These are phyloP conservation scores for Wickerhamiella sorbophila DNA, from an alignment of 805 yeast genomes.

Conservation along the genomic window DNA sequence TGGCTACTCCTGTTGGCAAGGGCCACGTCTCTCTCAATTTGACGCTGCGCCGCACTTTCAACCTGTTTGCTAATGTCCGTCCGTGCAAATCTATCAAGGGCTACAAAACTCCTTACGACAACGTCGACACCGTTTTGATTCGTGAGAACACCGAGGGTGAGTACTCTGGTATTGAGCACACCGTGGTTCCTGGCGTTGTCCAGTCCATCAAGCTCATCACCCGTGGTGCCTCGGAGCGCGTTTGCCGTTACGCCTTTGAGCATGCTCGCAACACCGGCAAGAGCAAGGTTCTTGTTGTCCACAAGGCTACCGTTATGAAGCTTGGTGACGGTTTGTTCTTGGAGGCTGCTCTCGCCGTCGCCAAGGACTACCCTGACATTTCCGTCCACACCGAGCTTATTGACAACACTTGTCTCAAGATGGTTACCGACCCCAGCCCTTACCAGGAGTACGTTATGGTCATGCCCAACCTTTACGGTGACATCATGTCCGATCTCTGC, in stretches of 20 bases:
- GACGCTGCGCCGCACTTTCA: constrained; percentile 94
- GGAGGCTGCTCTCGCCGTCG: constrained; percentile 76
- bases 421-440: constrained; percentile 77
- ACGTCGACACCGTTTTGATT: constrained; percentile 88
- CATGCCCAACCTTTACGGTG: constrained; percentile 99
- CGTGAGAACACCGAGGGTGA: constrained; percentile 99
- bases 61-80: constrained; percentile 91
- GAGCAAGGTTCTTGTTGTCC: constrained; percentile 85
- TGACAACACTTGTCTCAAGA: constrained; percentile 86
- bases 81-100: constrained; percentile 92
- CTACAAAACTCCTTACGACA: constrained; percentile 75
- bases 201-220: constrained; percentile 97
- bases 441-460: constrained; percentile 87
- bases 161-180: constrained; percentile 97
- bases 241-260: constrained; percentile 92
- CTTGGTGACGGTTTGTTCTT: constrained; percentile 95
- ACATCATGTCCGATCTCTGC: constrained; percentile 93
- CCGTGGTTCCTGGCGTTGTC: constrained; percentile 94
- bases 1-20: constrained; percentile 97
- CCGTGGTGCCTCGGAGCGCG: constrained; percentile 90
- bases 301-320: constrained; percentile 97
- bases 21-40: constrained; percentile 96
- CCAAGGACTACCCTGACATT: constrained; percentile 84
- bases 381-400: constrained; percentile 72
- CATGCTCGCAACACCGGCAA: constrained; percentile 80